A percentile compares a stretch with the other conserved stretches of the same genome.
phyloP scores from a whole-genome alignment of 2,329 filamentous ascomycete genomes.

The Lizonia empirigonia region DNA sequence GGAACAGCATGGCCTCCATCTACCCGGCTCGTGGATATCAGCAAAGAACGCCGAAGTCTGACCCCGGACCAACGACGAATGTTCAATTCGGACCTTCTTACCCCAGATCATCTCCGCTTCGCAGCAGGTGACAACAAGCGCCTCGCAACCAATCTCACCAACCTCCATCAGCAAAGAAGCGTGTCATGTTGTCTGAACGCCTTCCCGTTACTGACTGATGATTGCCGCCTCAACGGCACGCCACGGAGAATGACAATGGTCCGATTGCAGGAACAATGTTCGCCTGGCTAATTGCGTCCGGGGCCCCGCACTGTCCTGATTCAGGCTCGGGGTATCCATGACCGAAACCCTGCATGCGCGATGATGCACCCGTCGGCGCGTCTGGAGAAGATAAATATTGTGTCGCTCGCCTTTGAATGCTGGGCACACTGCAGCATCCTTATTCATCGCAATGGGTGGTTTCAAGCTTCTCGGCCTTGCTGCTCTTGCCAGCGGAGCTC shows the following conservation, averaged over 20 bases:
- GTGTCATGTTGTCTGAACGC: constrained; percentile 3
- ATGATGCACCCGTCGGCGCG: not conserved
- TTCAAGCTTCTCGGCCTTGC: constrained; percentile 25
- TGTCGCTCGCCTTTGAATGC: not conserved
- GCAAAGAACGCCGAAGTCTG: not conserved
- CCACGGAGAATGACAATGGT: constrained; percentile 7
- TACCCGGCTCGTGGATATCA: not conserved
- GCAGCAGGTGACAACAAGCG: not conserved
- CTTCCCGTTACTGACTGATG: constrained; percentile 21
- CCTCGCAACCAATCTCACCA: not conserved
- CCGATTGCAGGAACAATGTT: constrained; percentile 36
- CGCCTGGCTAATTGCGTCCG: constrained; percentile 13
- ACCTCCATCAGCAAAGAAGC: constrained; percentile 5
- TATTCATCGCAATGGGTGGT: constrained; percentile 19
- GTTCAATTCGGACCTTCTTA: constrained; percentile 12
- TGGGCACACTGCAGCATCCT: constrained; percentile 1
- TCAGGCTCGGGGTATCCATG: constrained; percentile 22
- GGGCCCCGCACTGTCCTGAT: constrained; percentile 21
- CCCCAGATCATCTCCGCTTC: constrained; percentile 2
- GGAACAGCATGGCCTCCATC: not conserved
- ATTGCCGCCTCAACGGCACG: constrained; percentile 10
- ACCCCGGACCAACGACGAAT: not conserved
- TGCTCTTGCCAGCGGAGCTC: constrained; percentile 15
- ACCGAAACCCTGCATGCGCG: constrained; percentile 17
- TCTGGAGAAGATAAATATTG: constrained; percentile 12